A percentile compares a stretch with the other conserved stretches of the same genome.
Conservation (phyloP, 2,329 filamentous ascomycete genomes). For the Colletotrichum falcatum region DNA sequence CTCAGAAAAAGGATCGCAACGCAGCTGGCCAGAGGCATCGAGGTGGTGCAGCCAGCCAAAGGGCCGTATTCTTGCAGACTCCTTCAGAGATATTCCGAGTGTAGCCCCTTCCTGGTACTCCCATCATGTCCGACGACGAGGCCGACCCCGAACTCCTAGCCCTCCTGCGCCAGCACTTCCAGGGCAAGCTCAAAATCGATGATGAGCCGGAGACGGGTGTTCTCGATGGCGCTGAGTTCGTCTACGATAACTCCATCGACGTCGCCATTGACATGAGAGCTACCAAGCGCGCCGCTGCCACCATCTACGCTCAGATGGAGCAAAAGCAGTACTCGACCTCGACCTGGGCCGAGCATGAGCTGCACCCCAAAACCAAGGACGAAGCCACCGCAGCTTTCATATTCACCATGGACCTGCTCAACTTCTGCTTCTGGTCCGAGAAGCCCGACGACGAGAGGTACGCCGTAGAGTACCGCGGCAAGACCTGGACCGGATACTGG, state of each 20-base stretch:
- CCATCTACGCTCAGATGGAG: slow-evolving; percentile 86
- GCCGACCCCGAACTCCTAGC: slow-evolving; percentile 88
- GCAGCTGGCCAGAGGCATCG: slow-evolving; percentile 27
- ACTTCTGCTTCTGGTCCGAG: slow-evolving; percentile 97
- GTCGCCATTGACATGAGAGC: slow-evolving; percentile 87
- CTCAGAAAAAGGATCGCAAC: slow-evolving; percentile 34
- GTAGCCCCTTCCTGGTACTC: not conserved
- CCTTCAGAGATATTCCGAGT: not conserved
- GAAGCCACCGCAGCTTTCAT: slow-evolving; percentile 89
- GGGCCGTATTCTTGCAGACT: slow-evolving; percentile 1
- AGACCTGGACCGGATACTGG: slow-evolving; percentile 94
- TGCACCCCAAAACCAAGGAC: slow-evolving; percentile 88
- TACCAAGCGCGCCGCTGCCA: slow-evolving; percentile 84
- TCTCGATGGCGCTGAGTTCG: slow-evolving; percentile 83
- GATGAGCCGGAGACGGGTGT: slow-evolving; percentile 82
- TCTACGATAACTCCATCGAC: slow-evolving; percentile 94
- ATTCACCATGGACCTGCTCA: slow-evolving; percentile 96
- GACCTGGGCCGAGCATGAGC: slow-evolving; percentile 87
- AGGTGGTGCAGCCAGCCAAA: slow-evolving; percentile 30
- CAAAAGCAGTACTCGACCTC: slow-evolving; percentile 84
- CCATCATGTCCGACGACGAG: slow-evolving; percentile 88
- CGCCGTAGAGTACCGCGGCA: slow-evolving; percentile 83
- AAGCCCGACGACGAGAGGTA: slow-evolving; percentile 77
- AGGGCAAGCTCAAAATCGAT: slow-evolving; percentile 66
- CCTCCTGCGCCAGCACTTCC: slow-evolving; percentile 83